Conservation (phyloP, 768 basidiomycete genomes). For the Tulasnella sp. region DNA sequence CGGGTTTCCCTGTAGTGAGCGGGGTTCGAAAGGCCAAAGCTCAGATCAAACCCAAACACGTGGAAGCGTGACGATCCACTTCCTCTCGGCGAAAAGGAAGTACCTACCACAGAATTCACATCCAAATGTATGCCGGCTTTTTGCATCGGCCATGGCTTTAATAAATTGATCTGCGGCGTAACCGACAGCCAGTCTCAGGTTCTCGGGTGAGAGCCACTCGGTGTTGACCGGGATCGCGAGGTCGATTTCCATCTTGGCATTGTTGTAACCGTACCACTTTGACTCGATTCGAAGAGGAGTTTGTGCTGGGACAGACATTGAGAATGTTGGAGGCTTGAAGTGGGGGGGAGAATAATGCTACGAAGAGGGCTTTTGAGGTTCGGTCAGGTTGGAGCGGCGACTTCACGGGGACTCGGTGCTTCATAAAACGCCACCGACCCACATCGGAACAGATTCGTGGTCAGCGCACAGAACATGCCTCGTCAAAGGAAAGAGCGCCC, state of each 20-base stretch:
- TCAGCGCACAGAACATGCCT: neutral
- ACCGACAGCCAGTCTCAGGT: slow-evolving; percentile 3
- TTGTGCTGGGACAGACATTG: neutral
- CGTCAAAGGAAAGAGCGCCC: neutral
- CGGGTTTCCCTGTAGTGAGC: neutral
- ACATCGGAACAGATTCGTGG: neutral
- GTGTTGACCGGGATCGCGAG: neutral
- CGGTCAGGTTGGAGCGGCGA: neutral
- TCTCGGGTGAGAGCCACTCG: neutral
- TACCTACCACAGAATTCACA: slow-evolving; percentile 3
- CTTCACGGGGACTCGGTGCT: neutral
- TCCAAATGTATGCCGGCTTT: slow-evolving; percentile 13
- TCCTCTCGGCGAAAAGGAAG: neutral
- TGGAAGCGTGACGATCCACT: neutral
- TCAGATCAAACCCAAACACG: neutral
- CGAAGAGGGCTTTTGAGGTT: neutral
- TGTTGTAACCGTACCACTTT: slow-evolving; percentile 3
- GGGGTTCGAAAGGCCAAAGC: neutral
- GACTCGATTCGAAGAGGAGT: slow-evolving; percentile 8
- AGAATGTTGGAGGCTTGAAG: neutral
- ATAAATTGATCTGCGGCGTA: slow-evolving; percentile 19
- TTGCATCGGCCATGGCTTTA: neutral
- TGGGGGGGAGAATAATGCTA: neutral
- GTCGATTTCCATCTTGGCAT: slow-evolving; percentile 13
- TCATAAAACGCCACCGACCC: neutral